Evolutionary conservation across 129 eudicot species (phyloP).

Genomic region (sunflower (Helianthus annuus)): DNA sequence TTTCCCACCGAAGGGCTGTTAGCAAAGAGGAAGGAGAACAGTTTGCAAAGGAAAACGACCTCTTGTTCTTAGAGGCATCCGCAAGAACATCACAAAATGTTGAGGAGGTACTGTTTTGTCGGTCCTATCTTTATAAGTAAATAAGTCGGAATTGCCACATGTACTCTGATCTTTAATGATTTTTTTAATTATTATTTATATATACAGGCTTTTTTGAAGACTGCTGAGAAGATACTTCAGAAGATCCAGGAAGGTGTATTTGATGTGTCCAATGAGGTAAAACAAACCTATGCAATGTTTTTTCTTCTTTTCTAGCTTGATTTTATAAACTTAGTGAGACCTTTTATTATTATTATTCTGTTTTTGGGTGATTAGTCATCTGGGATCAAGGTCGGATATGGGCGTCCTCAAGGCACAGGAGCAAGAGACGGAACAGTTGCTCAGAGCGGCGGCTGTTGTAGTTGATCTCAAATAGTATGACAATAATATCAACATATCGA

Average conservation of each 20-base stretch:
- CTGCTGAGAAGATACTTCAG: constrained; percentile 72
- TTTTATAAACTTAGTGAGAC: neutral
- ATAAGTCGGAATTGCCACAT: neutral
- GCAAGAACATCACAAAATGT: constrained; percentile 86
- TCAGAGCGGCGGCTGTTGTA: constrained; percentile 75
- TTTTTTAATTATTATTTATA: neutral
- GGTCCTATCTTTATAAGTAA: constrained; percentile 10
- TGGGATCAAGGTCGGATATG: constrained; percentile 59
- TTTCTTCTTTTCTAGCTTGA: constrained; percentile 4
- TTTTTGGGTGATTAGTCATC: constrained; percentile 44
- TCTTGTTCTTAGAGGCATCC: constrained; percentile 81
- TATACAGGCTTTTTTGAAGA: constrained; percentile 68
- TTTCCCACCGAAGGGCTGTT: constrained; percentile 86
- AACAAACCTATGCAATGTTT: neutral
- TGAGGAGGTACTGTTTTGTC: constrained; percentile 61
- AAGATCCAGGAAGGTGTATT: constrained; percentile 85
- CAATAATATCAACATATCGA: constrained; percentile 4
- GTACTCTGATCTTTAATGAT: neutral
- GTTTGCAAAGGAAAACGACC: constrained; percentile 87
- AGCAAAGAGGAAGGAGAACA: constrained; percentile 92
- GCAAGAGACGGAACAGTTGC: constrained; percentile 56
- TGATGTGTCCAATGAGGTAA: constrained; percentile 88
- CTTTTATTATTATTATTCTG: neutral
- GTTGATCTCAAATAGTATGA: constrained; percentile 26
- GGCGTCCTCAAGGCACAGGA: constrained; percentile 45